A percentile compares a stretch with the other conserved stretches of the same genome.
phyloP scores from a whole-genome alignment of 352 stramenopile genomes.

The Pythium insidiosum region DNA sequence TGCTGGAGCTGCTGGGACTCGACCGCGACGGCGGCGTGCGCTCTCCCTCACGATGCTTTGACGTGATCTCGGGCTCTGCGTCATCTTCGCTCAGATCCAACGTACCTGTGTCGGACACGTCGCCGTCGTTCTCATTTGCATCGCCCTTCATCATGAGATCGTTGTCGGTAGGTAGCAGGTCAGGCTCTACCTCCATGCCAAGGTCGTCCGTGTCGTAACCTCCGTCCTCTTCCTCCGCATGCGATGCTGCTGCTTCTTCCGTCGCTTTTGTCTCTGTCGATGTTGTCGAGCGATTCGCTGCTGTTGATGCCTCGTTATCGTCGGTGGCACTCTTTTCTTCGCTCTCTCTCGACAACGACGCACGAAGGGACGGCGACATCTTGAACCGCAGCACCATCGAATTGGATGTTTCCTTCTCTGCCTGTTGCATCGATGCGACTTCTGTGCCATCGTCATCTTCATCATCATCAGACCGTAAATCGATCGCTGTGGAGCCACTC shows the following conservation, averaged over 20 bases:
- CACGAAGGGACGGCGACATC: background rate
- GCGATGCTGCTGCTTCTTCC: background rate
- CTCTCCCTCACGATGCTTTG: too few relatives aligned
- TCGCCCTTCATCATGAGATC: background rate
- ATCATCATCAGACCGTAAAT: slow-evolving; percentile 4
- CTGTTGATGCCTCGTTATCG: background rate
- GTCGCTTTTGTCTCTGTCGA: too few relatives aligned
- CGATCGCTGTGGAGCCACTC: too few relatives aligned
- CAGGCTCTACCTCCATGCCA: background rate
- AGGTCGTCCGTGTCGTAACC: slow-evolving; percentile 6
- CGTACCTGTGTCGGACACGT: slow-evolving; percentile 9
- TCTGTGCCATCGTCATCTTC: too few relatives aligned
- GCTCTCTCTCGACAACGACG: background rate
- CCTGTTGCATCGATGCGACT: too few relatives aligned
- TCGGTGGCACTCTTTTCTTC: background rate
- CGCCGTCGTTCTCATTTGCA: background rate
- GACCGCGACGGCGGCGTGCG: background rate
- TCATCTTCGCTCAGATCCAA: slow-evolving; percentile 8
- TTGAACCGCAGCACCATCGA: background rate
- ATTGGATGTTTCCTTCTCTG: background rate
- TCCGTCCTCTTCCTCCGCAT: background rate
- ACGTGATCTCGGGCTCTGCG: background rate
- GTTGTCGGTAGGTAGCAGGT: too few relatives aligned
- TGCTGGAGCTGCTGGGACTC: background rate
- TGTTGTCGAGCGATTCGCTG: background rate